phyloP scores from a whole-genome alignment of 371 early-diverging fungal species.

The Mucor racemosus region DNA sequence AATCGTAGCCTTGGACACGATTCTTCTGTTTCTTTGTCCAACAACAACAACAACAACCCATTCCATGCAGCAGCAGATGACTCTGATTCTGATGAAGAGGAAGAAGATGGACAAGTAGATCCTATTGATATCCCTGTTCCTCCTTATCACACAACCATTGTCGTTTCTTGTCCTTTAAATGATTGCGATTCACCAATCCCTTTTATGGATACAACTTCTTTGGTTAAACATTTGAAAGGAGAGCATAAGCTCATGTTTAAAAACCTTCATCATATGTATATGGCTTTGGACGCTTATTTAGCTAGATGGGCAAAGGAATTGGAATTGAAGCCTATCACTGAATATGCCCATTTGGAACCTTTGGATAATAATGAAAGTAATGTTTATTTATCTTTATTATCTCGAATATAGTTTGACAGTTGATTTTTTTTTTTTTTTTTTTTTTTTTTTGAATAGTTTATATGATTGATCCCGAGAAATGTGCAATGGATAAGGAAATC shows the following conservation, averaged over 20 bases:
- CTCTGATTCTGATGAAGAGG: slow-evolving; percentile 52
- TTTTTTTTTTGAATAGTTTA: slow-evolving; percentile 35
- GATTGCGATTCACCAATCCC: slow-evolving; percentile 56
- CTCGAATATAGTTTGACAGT: not conserved
- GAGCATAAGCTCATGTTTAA: slow-evolving; percentile 72
- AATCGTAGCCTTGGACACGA: not conserved
- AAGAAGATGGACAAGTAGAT: slow-evolving; percentile 51
- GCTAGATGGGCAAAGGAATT: slow-evolving; percentile 70
- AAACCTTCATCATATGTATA: slow-evolving; percentile 82
- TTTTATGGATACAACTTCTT: slow-evolving; percentile 67
- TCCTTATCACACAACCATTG: slow-evolving; percentile 66
- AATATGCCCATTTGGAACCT: slow-evolving; percentile 23
- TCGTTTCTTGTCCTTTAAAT: slow-evolving; percentile 61
- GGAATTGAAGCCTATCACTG: slow-evolving; percentile 32
- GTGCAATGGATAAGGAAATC: slow-evolving; percentile 66
- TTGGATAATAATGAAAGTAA: slow-evolving; percentile 4
- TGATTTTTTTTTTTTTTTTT: too few species aligned
- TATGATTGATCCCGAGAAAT: slow-evolving; percentile 68
- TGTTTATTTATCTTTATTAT: not conserved
- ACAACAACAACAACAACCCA: slow-evolving; percentile 15
- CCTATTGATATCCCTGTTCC: slow-evolving; percentile 55
- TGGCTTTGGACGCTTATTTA: slow-evolving; percentile 80
- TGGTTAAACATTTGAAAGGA: slow-evolving; percentile 69
- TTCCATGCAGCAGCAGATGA: slow-evolving; percentile 36
- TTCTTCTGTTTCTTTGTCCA: not conserved